Percentiles rank a stretch among this genome's conserved stretches.
Evolutionary conservation across 176 grass and related monocot species (phyloP).

Genomic region (Rhynchospora pubera): DNA sequence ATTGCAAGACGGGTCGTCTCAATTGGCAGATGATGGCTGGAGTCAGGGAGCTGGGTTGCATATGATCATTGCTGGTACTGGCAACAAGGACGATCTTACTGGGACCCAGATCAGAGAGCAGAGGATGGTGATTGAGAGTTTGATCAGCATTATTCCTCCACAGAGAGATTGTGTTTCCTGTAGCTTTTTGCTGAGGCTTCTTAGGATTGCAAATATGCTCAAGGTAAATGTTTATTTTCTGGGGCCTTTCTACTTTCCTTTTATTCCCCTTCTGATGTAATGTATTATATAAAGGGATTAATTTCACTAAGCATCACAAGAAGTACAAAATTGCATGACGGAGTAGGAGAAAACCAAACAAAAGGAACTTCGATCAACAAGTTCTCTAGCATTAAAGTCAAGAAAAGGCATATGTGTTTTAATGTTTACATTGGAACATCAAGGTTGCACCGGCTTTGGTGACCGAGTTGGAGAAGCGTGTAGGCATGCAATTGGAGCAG

Average conservation of each 20-base stretch:
- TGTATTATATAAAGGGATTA: neutral
- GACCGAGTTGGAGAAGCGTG: slow-evolving; percentile 94
- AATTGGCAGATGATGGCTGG: slow-evolving; percentile 24
- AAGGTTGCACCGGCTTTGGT: slow-evolving; percentile 61
- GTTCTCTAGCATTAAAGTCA: neutral
- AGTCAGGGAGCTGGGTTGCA: slow-evolving; percentile 49
- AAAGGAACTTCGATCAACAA: neutral
- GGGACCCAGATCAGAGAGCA: slow-evolving; percentile 57
- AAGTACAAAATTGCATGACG: neutral
- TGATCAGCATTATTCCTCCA: slow-evolving; percentile 92
- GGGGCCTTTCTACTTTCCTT: neutral
- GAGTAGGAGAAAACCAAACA: neutral
- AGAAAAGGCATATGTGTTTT: neutral
- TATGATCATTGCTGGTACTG: slow-evolving; percentile 56
- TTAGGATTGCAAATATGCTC: slow-evolving; percentile 75
- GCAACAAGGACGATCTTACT: slow-evolving; percentile 48
- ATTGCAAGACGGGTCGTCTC: slow-evolving; percentile 38
- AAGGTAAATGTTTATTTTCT: slow-evolving; percentile 24
- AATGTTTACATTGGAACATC: neutral
- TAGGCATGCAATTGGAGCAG: slow-evolving; percentile 97
- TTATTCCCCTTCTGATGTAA: neutral
- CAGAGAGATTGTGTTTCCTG: slow-evolving; percentile 85
- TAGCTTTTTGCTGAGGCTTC: slow-evolving; percentile 77
- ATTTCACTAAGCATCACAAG: neutral
- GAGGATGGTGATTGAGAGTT: slow-evolving; percentile 96